Base-by-base conservation (phyloP, 148 eudicot species). In the Simmondsia chinensis region DNA sequence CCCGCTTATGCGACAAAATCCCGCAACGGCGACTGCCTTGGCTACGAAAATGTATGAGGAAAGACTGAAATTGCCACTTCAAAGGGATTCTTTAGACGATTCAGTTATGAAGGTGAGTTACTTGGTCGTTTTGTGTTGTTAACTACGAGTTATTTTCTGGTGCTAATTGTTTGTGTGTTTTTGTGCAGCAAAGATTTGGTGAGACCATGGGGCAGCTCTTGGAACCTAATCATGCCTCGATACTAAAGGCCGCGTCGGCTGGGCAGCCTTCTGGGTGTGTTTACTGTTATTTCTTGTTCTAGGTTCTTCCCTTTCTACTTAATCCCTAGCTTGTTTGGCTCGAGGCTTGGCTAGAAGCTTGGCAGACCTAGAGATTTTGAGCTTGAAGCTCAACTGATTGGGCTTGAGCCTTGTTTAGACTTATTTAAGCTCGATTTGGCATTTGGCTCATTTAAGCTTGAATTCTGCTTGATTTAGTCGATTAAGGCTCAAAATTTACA, bases 11-110 rank as follows among this genome's bases (percentile, higher is more conserved):
- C 51, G 72, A 34, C 82, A 71, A 47, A 68, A 69, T 60, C 44
- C 79, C 50, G 82, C 60, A 21, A 76, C 77, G 36, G 79, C 76
- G 1, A 75, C 64, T 63, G 70, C 72, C 43, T 49, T 72, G 60
- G 80, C 82, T n/a, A 58, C 76, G 8, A 72, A 68, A 66, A 66
- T 71, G 73, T 75, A 77, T 0, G 84, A 82, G 73, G 79, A 77
- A 34, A 61, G 76, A 5, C 45, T 74, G 22, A 77, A 82, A 57
- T 32, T 64, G 24, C 91, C 85, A 33, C 63, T 24, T 20, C 83
- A 68, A 48, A 70, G 76, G 50, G 85, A 74, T 61, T 64, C 76
- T 7, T 52, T 72, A 43, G 79, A 78, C 38, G 85, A 82, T 34
- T 46, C 77, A 25, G 49, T 69, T 54, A 47, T 70, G 43, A 78